phyloP scores from a whole-genome alignment of 345 rosid genomes.

The Carallia brachiata region DNA sequence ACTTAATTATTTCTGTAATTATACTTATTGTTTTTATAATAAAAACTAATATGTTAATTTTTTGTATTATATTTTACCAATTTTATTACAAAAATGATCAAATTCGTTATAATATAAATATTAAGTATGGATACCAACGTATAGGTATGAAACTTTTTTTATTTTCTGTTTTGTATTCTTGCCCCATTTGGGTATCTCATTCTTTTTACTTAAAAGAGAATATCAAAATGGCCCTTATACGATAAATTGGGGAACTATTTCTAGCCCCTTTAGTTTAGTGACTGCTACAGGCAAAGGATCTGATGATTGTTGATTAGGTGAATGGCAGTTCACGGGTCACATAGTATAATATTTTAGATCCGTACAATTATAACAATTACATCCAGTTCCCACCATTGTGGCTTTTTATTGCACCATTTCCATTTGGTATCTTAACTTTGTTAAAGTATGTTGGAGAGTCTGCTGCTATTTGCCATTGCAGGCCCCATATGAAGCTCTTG shows the following conservation, averaged over 20 bases:
- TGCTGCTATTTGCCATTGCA: too few species aligned
- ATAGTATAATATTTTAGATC: neutral
- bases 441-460: too few species aligned
- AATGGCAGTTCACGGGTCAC: neutral
- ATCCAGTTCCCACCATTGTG: neutral
- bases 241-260: neutral
- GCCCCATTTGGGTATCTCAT: conserved; percentile 22
- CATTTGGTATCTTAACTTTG: too few species aligned
- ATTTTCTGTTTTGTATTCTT: conserved; percentile 1
- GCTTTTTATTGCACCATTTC: neutral
- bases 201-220: conserved; percentile 16
- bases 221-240: conserved; percentile 8
- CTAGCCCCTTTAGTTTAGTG: neutral
- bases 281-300: neutral
- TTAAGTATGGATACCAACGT: too few species aligned
- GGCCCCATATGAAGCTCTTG: too few species aligned
- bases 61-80: too few species aligned
- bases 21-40: too few species aligned
- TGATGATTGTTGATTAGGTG: neutral
- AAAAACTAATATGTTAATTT: too few species aligned
- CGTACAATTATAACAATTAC: neutral
- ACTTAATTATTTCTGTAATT: too few species aligned
- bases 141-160: too few species aligned
- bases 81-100: too few species aligned
- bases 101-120: too few species aligned